Percentiles rank a stretch among this genome's conserved stretches.
These are phyloP conservation scores for Aleurites moluccanus DNA, from an alignment of 441 rosid species.

Conservation along the genomic window DNA sequence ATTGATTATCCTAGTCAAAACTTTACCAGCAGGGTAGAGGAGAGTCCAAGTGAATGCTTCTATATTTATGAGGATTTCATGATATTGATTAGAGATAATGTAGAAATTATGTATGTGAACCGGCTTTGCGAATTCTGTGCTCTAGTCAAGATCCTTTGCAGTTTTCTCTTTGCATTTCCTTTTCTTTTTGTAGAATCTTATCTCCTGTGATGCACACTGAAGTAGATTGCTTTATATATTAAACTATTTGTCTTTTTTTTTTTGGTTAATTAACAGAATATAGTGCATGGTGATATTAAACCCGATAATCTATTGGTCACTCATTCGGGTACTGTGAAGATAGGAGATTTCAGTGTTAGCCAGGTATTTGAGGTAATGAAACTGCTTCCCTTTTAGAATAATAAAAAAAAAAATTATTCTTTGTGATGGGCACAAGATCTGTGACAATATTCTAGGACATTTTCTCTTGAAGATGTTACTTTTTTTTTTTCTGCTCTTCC, in stretches of 20 bases:
- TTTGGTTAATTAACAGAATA: conserved; percentile 55
- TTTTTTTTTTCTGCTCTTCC: not conserved
- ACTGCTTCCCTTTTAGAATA: conserved; percentile 9
- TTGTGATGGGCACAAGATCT: not conserved
- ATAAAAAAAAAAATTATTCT: not conserved
- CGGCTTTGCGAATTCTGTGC: not conserved
- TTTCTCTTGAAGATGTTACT: not conserved
- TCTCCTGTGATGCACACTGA: not conserved
- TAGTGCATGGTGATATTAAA: conserved; percentile 95
- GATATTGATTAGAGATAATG: not conserved
- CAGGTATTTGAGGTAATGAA: conserved; percentile 89
- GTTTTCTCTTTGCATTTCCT: not conserved
- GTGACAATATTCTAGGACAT: not conserved
- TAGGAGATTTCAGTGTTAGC: conserved; percentile 96
- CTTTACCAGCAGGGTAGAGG: not conserved
- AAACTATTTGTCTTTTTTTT: not conserved
- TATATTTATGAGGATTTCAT: not conserved
- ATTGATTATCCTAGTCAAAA: not conserved
- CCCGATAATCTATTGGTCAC: conserved; percentile 94
- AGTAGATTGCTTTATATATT: not conserved
- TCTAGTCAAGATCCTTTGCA: conserved; percentile 6
- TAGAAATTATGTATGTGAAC: not conserved
- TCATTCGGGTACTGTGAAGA: conserved; percentile 71
- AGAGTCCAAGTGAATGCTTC: not conserved
- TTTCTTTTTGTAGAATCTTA: not conserved